A percentile compares a stretch with the other conserved stretches of the same genome.
Evolutionary conservation across 495 filamentous ascomycete genomes (phyloP).

Genomic region (Talaromyces trachyspermus): DNA sequence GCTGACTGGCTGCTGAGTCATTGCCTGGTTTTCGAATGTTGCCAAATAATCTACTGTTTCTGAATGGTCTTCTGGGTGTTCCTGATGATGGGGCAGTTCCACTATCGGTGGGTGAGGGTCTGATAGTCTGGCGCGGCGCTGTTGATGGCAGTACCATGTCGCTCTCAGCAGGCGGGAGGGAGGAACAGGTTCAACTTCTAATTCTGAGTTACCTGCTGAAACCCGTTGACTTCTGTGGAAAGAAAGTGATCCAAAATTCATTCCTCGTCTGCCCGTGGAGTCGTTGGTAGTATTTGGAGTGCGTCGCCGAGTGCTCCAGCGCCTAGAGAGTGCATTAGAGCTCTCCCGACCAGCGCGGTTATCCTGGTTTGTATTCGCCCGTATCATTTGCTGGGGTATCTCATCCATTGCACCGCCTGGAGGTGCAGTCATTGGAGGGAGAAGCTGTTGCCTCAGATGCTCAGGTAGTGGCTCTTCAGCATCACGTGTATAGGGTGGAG

Average conservation of each 20-base stretch:
- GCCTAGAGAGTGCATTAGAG: constrained; percentile 1
- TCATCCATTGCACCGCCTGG: constrained; percentile 4
- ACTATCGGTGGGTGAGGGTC: not conserved
- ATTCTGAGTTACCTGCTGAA: not conserved
- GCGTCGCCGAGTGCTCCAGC: constrained; percentile 6
- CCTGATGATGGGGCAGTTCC: not conserved
- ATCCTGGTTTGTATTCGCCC: constrained; percentile 4
- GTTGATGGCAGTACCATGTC: not conserved
- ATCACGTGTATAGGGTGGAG: constrained; percentile 76
- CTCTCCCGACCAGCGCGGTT: not conserved
- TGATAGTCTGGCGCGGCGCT: not conserved
- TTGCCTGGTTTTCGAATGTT: not conserved
- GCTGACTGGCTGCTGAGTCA: not conserved
- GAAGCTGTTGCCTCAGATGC: constrained; percentile 34
- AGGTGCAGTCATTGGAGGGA: constrained; percentile 19
- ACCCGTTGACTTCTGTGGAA: not conserved
- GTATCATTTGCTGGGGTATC: not conserved
- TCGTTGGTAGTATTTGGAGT: not conserved
- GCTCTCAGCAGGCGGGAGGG: not conserved
- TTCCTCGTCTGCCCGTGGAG: not conserved
- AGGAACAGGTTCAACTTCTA: not conserved
- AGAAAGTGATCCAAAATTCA: constrained; percentile 4
- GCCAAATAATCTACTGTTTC: constrained; percentile 1
- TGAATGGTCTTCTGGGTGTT: not conserved
- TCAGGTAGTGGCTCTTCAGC: constrained; percentile 54